Percentiles rank a stretch among this genome's conserved stretches.
phyloP scores from a whole-genome alignment of 768 basidiomycete genomes.

The Trametes sanguinea region DNA sequence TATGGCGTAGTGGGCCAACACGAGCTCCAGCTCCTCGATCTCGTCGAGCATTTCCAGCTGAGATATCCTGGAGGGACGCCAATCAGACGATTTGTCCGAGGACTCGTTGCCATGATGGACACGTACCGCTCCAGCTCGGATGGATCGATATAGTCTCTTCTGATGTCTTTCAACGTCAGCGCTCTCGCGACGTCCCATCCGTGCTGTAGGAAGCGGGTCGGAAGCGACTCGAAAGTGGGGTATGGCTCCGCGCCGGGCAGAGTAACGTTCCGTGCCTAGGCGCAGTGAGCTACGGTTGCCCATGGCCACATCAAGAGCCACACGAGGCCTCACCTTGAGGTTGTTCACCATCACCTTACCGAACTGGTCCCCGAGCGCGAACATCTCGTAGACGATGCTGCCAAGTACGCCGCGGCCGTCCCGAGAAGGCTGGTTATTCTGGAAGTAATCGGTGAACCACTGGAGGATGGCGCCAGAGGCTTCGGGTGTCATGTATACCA shows the following conservation, averaged over 20 bases:
- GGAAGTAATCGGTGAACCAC: constrained; percentile 71
- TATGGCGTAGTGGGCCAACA: constrained; percentile 87
- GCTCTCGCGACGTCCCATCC: constrained; percentile 60
- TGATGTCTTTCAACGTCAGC: constrained; percentile 69
- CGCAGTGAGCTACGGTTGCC: background rate
- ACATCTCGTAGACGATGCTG: constrained; percentile 90
- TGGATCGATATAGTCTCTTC: constrained; percentile 47
- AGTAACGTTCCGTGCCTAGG: constrained; percentile 66
- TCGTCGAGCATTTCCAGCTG: constrained; percentile 89
- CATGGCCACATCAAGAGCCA: too few species aligned
- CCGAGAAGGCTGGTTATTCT: constrained; percentile 16
- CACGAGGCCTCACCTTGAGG: constrained; percentile 55
- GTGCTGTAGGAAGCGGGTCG: constrained; percentile 55
- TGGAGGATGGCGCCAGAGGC: constrained; percentile 59
- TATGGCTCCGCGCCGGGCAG: constrained; percentile 76
- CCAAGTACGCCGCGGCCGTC: constrained; percentile 41
- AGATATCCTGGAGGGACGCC: constrained; percentile 55
- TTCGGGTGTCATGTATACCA: constrained; percentile 79
- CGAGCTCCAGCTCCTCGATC: constrained; percentile 90
- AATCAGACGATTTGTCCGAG: background rate
- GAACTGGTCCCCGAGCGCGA: constrained; percentile 82
- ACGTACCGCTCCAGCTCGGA: constrained; percentile 61
- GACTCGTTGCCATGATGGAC: too few species aligned
- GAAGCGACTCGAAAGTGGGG: constrained; percentile 55
- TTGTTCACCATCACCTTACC: constrained; percentile 93